Conservation (phyloP, 176 grass and related monocot species). For the Oryza punctata region DNA sequence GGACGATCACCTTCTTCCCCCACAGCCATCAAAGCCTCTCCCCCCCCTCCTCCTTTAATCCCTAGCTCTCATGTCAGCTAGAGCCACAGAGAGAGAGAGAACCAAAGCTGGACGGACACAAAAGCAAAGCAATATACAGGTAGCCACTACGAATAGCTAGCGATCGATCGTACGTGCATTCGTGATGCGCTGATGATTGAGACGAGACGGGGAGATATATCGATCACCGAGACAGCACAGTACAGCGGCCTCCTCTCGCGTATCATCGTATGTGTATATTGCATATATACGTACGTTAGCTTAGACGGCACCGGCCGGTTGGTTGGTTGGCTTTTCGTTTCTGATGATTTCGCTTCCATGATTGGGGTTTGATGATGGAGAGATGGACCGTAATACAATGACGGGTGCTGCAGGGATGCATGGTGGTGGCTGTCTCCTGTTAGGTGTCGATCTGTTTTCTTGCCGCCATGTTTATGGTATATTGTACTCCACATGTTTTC, state of each 20-base stretch:
- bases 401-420: not conserved
- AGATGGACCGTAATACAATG: not conserved
- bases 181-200: slow-evolving; percentile 47
- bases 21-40: slow-evolving; percentile 32
- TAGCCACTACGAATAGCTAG: not conserved
- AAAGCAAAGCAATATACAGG: not conserved
- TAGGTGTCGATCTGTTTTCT: not conserved
- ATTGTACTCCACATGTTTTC: too few species aligned
- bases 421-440: not conserved
- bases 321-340: not conserved
- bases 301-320: not conserved
- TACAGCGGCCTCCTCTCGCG: not conserved
- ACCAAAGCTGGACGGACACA: not conserved
- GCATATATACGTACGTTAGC: not conserved
- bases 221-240: too few species aligned
- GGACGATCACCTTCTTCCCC: slow-evolving; percentile 7
- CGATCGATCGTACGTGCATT: not conserved
- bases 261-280: not conserved
- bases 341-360: not conserved
- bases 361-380: not conserved
- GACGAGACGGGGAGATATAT: too few species aligned
- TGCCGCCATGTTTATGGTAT: not conserved
- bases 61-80: too few species aligned
- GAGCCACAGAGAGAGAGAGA: too few species aligned
- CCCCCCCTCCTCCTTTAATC: not conserved